phyloP scores from a whole-genome alignment of 2,329 filamentous ascomycete species.

The Fusarium siculi region DNA sequence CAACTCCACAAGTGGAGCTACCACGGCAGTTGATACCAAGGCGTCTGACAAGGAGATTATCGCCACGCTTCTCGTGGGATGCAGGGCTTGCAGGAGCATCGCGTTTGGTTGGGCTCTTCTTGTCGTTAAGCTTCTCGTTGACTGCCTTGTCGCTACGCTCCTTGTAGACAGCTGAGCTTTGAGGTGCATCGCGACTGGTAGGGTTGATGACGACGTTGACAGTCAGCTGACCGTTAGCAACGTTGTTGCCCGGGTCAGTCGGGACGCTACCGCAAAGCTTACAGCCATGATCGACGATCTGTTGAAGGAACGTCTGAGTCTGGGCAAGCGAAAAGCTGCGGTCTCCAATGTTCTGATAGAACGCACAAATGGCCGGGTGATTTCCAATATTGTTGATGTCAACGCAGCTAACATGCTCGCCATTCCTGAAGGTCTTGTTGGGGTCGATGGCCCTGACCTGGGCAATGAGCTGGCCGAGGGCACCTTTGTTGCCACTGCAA shows the following conservation, averaged over 20 bases:
- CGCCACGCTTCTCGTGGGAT: not conserved
- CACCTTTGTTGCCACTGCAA: constrained; percentile 1
- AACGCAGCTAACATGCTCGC: not conserved
- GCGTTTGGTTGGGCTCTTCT: not conserved
- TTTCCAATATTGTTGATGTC: not conserved
- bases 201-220: not conserved
- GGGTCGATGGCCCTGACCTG: not conserved
- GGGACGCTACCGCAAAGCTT: not conserved
- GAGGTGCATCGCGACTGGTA: not conserved
- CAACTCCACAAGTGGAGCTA: not conserved
- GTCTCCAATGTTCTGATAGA: not conserved
- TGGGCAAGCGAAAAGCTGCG: not conserved
- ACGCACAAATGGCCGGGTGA: not conserved
- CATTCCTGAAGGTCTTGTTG: not conserved
- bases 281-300: not conserved
- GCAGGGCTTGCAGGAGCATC: not conserved
- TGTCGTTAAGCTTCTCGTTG: too few species aligned
- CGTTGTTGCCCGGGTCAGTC: not conserved
- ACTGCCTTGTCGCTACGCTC: not conserved
- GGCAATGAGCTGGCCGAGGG: not conserved
- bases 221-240: not conserved
- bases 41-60: not conserved
- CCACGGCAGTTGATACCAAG: constrained; percentile 1
- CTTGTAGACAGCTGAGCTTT: not conserved
- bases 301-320: not conserved